phyloP scores from a whole-genome alignment of 2,329 filamentous ascomycete species.

The Malbranchea zuffiana region DNA sequence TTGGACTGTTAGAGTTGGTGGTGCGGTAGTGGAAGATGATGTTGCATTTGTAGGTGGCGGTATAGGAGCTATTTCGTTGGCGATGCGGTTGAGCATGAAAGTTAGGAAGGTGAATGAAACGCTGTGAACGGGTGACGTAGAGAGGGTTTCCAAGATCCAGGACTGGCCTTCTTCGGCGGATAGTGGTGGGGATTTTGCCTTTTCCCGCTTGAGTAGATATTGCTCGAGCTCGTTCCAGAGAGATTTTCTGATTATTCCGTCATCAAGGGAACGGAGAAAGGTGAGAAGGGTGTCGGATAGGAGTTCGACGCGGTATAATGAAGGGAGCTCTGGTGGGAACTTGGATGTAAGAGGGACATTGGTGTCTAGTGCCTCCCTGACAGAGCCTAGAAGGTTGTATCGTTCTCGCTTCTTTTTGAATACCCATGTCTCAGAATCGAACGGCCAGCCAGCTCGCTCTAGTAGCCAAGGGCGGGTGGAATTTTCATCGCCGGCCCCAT shows the following conservation, averaged over 20 bases:
- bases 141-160: conserved; percentile 62
- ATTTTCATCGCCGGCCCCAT: conserved; percentile 21
- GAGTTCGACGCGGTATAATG: conserved; percentile 61
- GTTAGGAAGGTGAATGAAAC: conserved; percentile 83
- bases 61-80: conserved; percentile 43
- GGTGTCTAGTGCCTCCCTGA: conserved; percentile 60
- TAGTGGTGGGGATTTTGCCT: conserved; percentile 35
- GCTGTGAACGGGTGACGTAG: conserved; percentile 63
- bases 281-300: conserved; percentile 59
- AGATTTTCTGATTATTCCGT: conserved; percentile 62
- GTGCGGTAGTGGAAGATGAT: conserved; percentile 14
- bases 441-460: conserved; percentile 48
- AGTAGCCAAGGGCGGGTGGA: conserved; percentile 43
- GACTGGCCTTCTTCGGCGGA: conserved; percentile 47
- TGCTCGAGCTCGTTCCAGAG: conserved; percentile 59
- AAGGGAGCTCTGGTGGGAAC: conserved; percentile 53
- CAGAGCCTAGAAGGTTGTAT: conserved; percentile 32
- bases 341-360: conserved; percentile 51
- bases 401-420: conserved; percentile 33
- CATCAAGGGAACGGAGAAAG: conserved; percentile 64
- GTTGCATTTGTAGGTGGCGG: conserved; percentile 12
- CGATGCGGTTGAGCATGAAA: conserved; percentile 56
- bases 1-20: background rate
- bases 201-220: conserved; percentile 41
- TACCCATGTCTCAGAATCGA: conserved; percentile 42